Conservation (phyloP, 2,329 filamentous ascomycete species). For the Aureobasidium pullulans region DNA sequence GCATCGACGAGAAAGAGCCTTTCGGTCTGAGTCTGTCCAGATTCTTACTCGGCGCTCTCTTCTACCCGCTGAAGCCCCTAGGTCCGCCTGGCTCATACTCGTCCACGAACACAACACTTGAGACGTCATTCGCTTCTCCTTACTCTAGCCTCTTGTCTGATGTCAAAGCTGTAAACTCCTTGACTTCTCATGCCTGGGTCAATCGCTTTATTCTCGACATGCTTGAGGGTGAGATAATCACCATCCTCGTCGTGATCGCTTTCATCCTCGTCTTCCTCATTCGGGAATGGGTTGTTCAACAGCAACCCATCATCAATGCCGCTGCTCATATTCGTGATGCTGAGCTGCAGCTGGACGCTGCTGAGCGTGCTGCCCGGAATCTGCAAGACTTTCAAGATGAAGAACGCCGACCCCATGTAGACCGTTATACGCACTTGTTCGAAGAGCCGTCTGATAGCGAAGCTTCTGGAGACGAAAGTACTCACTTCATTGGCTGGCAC, state of each 20-base stretch:
- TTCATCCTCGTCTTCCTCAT: slow-evolving; percentile 98
- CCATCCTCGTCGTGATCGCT: slow-evolving; percentile 78
- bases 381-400: slow-evolving; percentile 12
- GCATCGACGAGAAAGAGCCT: background rate
- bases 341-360: slow-evolving; percentile 21
- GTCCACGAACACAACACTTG: background rate
- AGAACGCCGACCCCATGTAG: slow-evolving; percentile 17
- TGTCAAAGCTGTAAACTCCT: slow-evolving; percentile 44
- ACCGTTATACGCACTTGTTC: background rate
- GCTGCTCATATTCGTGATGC: slow-evolving; percentile 33
- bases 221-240: slow-evolving; percentile 90
- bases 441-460: background rate
- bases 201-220: slow-evolving; percentile 77
- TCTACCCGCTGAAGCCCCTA: slow-evolving; percentile 1
- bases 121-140: background rate
- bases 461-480: background rate
- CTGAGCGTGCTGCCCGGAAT: slow-evolving; percentile 11
- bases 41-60: background rate
- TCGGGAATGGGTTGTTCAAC: slow-evolving; percentile 94
- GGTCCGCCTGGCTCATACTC: background rate
- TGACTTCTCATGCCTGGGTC: slow-evolving; percentile 61
- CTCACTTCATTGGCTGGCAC: slow-evolving; percentile 22
- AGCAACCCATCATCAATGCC: slow-evolving; percentile 88
- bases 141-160: slow-evolving; percentile 42
- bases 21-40: slow-evolving; percentile 5